phyloP scores from a whole-genome alignment of 495 filamentous ascomycete genomes.

The Aspergillus bridgeri region DNA sequence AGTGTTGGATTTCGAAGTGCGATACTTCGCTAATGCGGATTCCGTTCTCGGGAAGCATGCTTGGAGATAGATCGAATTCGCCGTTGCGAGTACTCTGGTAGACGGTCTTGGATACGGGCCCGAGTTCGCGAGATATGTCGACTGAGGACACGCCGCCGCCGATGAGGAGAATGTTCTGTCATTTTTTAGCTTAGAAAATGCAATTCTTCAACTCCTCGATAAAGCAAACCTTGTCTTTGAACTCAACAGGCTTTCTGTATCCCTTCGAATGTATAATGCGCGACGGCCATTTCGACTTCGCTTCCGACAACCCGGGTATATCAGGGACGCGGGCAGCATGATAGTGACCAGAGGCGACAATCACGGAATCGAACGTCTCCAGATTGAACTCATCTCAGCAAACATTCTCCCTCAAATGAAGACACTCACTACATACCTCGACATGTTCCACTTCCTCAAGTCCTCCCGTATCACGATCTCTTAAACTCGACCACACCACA shows the following conservation, averaged over 20 bases:
- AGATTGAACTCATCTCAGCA: not conserved
- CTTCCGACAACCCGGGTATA: conserved; percentile 48
- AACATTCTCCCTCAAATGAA: not conserved
- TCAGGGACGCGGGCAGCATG: conserved; percentile 55
- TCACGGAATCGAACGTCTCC: conserved; percentile 52
- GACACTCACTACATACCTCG: conserved; percentile 11
- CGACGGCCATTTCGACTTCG: conserved; percentile 49
- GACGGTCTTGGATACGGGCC: conserved; percentile 43
- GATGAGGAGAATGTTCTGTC: conserved; percentile 56
- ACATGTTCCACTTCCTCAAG: conserved; percentile 23
- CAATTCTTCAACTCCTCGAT: not conserved
- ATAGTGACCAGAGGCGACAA: conserved; percentile 59
- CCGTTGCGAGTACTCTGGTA: conserved; percentile 60
- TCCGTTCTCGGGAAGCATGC: conserved; percentile 44
- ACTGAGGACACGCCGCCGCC: conserved; percentile 59
- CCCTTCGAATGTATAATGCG: conserved; percentile 58
- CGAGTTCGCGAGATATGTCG: conserved; percentile 58
- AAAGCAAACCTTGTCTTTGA: conserved; percentile 35
- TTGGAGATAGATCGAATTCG: conserved; percentile 50
- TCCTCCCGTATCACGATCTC: conserved; percentile 27
- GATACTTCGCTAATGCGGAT: conserved; percentile 50
- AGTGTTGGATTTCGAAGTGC: conserved; percentile 22
- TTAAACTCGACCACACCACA: conserved; percentile 35
- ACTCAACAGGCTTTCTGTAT: conserved; percentile 50
- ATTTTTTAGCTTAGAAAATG: not conserved